Base-by-base conservation (phyloP, 2,329 filamentous ascomycete species). In the Ceratocystis diversiconidia region DNA sequence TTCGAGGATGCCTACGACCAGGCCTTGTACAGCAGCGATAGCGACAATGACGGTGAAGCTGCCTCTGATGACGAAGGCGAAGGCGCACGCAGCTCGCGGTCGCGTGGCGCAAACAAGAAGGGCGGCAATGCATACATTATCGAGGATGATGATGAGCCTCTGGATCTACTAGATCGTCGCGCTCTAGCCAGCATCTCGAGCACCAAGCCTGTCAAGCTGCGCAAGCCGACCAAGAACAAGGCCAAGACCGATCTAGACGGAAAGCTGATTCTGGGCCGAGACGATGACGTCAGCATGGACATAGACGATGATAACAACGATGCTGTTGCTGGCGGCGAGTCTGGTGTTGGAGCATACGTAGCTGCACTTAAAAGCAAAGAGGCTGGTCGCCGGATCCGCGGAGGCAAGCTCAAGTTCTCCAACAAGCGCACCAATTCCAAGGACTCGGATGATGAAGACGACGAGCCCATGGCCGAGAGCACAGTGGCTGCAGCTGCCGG, bases 1-100 rank as follows among this genome's bases (percentile, higher is more conserved):
- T 96, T 95, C 73, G 90, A 92, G 75, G 95, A 89, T 75, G 92
- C 95, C 72, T 96, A 94, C 74, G 92, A 97, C 74, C 88, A 95
- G 75, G 92, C 92, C n/a, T 84, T 99, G 43, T 96, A 96, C 73
- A 92, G 90, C 73, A 89, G 85, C 70, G 86, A 85, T 64, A 85
- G 83, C 3, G 84, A 85, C 41, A 83, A 79, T 5, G 72, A 70
- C 4, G 73, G 68, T 22, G 85, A 84, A 66, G 82, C 85, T 66
- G 84, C 83, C 8, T 84, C 86, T 69, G 83, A 81, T 70, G 79
- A 76, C 69, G 36, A 41, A 30, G 50, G n/a, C 19, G 48, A 50
- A n/a, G 48, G 17, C 2, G 30, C 28, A 8, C 15, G 43, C 8
- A 12, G 52, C 43, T 74, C 79, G 68, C 55, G 61, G 32, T 5